These are phyloP conservation scores for Fusarium concolor DNA, from an alignment of 2,329 filamentous ascomycete species.

Conservation along the genomic window DNA sequence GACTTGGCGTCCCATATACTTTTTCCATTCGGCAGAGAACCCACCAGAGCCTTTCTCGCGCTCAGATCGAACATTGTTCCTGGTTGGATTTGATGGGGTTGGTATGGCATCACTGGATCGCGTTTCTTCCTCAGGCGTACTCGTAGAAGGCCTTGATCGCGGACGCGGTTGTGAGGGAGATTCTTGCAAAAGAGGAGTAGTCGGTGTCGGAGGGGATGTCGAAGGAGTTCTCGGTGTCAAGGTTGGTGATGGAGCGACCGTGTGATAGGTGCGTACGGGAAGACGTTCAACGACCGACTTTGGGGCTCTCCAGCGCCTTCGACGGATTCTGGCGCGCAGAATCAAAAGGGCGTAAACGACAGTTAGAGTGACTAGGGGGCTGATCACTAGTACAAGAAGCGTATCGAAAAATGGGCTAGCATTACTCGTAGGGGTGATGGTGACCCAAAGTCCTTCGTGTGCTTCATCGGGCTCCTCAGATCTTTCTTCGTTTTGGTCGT, in stretches of 20 bases:
- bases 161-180: slow-evolving; percentile 65
- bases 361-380: slow-evolving; percentile 89
- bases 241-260: slow-evolving; percentile 72
- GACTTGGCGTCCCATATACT: slow-evolving; percentile 75
- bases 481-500: slow-evolving; percentile 40
- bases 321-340: slow-evolving; percentile 86
- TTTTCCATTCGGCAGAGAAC: slow-evolving; percentile 68
- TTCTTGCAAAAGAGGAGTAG: slow-evolving; percentile 81
- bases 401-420: slow-evolving; percentile 96
- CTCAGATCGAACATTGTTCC: slow-evolving; percentile 50
- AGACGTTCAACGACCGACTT: slow-evolving; percentile 95
- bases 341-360: slow-evolving; percentile 92
- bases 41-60: slow-evolving; percentile 61
- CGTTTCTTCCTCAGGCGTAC: slow-evolving; percentile 64
- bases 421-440: slow-evolving; percentile 89
- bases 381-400: slow-evolving; percentile 94
- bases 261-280: slow-evolving; percentile 96
- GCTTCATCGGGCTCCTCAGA: slow-evolving; percentile 29
- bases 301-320: slow-evolving; percentile 94
- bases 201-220: slow-evolving; percentile 74
- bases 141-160: slow-evolving; percentile 74
- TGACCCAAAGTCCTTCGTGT: slow-evolving; percentile 91
- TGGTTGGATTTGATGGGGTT: slow-evolving; percentile 50
- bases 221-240: slow-evolving; percentile 70
- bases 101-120: slow-evolving; percentile 58